Conservation (phyloP, 176 grass and related monocot genomes). For the bread wheat (Triticum aestivum) region DNA sequence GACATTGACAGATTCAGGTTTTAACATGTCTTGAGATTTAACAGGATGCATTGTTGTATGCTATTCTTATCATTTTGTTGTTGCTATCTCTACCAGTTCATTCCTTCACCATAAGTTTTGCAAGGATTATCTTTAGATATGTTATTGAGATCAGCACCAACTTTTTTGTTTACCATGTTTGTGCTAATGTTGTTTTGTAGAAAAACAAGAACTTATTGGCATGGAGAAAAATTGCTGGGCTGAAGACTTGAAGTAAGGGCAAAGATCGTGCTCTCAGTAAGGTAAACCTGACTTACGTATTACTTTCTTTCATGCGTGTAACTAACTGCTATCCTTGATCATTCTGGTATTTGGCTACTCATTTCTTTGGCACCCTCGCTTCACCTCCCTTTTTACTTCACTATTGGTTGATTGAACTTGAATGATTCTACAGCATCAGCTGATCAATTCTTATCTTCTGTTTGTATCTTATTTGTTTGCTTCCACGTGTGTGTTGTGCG, state of each 20-base stretch:
- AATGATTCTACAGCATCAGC: neutral
- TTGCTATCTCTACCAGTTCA: neutral
- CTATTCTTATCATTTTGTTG: neutral
- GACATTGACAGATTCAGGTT: neutral
- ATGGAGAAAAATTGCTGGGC: neutral
- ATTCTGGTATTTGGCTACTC: neutral
- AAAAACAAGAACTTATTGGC: conserved; percentile 6
- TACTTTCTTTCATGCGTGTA: neutral
- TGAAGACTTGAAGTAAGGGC: conserved; percentile 23
- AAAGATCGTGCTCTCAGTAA: neutral
- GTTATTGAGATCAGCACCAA: neutral
- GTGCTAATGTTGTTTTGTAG: conserved; percentile 21
- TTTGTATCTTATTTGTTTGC: neutral
- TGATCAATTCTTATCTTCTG: neutral
- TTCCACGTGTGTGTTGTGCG: neutral
- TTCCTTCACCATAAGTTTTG: neutral
- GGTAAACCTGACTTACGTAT: neutral
- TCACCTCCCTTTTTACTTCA: neutral
- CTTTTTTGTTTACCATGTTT: neutral
- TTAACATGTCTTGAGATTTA: neutral
- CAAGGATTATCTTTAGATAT: neutral
- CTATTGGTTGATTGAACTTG: too few relatives aligned
- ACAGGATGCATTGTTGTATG: neutral
- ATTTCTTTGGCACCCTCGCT: neutral
- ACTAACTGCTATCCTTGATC: neutral